phyloP scores from a whole-genome alignment of 352 stramenopile genomes.

The Phytopythium boreale region DNA sequence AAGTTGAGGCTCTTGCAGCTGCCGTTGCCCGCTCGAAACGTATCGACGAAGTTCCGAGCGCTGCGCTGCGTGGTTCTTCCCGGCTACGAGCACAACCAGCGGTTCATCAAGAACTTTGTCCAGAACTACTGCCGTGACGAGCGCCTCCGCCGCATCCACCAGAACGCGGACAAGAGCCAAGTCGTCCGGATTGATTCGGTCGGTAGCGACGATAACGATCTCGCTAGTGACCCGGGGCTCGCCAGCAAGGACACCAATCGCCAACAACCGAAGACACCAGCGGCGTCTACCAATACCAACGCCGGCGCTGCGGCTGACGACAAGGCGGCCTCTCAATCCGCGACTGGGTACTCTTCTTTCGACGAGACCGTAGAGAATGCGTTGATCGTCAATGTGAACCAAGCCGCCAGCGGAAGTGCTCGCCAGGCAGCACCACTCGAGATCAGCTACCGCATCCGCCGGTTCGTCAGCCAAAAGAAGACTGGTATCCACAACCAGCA shows the following conservation, averaged over 20 bases:
- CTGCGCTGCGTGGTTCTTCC: constrained; percentile 65
- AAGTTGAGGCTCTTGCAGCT: constrained; percentile 56
- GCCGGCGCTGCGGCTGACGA: background rate
- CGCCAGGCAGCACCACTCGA: constrained; percentile 15
- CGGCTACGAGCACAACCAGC: constrained; percentile 65
- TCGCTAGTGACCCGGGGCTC: background rate
- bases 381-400: background rate
- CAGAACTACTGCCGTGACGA: constrained; percentile 79
- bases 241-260: background rate
- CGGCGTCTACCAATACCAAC: background rate
- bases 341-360: background rate
- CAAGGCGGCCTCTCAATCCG: background rate
- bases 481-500: constrained; percentile 55
- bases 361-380: background rate
- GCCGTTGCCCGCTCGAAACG: constrained; percentile 64
- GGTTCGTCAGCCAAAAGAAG: constrained; percentile 62
- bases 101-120: constrained; percentile 68
- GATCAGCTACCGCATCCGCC: constrained; percentile 69
- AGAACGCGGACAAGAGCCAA: constrained; percentile 53
- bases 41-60: constrained; percentile 76
- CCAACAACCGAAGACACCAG: background rate
- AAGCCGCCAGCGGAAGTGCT: background rate
- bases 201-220: constrained; percentile 37
- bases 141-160: constrained; percentile 60
- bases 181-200: constrained; percentile 46